Conservation (phyloP, 2,329 filamentous ascomycete genomes). For the Colletotrichum sp. region DNA sequence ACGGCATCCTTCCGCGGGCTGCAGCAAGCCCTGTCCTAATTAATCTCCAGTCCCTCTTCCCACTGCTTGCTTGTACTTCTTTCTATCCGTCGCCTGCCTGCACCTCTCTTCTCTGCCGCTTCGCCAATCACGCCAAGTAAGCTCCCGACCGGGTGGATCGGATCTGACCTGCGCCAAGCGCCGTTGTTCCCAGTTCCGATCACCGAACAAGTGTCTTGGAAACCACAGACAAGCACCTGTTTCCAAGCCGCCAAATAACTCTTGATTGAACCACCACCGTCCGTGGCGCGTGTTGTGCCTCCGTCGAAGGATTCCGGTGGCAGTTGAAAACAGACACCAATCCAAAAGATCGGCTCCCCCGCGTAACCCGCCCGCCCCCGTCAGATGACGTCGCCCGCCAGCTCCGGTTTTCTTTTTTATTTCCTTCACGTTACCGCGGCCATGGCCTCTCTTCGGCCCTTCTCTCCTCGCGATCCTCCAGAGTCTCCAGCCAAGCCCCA, state of each 20-base stretch:
- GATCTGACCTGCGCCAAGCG: conserved; percentile 6
- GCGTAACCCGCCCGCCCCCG: background rate
- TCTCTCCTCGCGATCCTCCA: conserved; percentile 7
- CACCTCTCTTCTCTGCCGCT: background rate
- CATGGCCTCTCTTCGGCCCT: conserved; percentile 15
- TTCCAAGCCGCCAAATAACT: background rate
- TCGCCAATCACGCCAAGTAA: conserved; percentile 12
- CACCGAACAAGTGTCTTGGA: background rate
- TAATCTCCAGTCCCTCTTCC: background rate
- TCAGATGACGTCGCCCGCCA: conserved; percentile 8
- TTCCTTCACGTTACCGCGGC: background rate
- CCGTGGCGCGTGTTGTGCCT: background rate
- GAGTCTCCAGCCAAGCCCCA: conserved; percentile 12
- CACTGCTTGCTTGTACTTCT: background rate
- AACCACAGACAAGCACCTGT: conserved; percentile 1
- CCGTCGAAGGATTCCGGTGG: background rate
- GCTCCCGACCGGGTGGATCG: conserved; percentile 13
- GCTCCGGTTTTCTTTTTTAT: background rate
- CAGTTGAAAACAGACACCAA: background rate
- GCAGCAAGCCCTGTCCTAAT: background rate
- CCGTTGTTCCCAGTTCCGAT: background rate
- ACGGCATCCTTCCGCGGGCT: background rate
- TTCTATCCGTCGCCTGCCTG: background rate
- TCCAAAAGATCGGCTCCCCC: background rate
- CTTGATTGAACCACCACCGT: conserved; percentile 4